Conservation (phyloP, 371 early-diverging fungal species). For the Blakeslea trispora region DNA sequence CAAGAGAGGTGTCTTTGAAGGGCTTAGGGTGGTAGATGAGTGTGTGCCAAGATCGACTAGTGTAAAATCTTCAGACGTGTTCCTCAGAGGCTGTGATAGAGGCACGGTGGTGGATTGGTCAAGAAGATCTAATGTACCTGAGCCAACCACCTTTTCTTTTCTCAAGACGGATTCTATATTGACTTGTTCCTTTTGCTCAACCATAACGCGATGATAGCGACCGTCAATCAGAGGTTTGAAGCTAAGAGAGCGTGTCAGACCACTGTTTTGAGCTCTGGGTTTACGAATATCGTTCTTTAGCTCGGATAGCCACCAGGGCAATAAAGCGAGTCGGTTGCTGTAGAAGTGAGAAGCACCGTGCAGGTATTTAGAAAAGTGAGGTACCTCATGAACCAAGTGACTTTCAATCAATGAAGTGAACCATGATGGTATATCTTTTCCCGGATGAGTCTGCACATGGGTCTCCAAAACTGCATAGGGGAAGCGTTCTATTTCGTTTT, state of each 20-base stretch:
- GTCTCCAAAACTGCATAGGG: conserved; percentile 52
- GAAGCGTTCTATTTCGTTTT: conserved; percentile 53
- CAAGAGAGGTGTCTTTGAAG: too few relatives aligned
- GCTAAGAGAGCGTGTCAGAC: conserved; percentile 46
- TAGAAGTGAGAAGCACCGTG: conserved; percentile 81
- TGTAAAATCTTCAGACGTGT: conserved; percentile 19
- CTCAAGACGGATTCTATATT: conserved; percentile 17
- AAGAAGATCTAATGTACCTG: conserved; percentile 11
- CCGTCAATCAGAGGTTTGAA: conserved; percentile 55
- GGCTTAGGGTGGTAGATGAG: conserved; percentile 1
- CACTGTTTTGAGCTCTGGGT: conserved; percentile 48
- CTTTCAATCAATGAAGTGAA: conserved; percentile 85
- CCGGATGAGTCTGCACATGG: conserved; percentile 83
- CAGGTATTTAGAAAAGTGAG: conserved; percentile 98
- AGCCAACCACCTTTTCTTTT: conserved; percentile 8
- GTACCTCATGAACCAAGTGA: conserved; percentile 95
- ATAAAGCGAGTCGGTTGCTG: conserved; percentile 31
- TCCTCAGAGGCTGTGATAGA: conserved; percentile 12
- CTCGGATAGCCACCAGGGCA: conserved; percentile 56
- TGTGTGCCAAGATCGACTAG: conserved; percentile 12
- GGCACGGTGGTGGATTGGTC: conserved; percentile 10
- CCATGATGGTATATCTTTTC: conserved; percentile 94
- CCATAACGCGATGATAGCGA: conserved; percentile 41
- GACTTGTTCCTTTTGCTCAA: conserved; percentile 31
- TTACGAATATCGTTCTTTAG: conserved; percentile 61